A percentile compares a stretch with the other conserved stretches of the same genome.
phyloP scores from a whole-genome alignment of 108 stramenopile species.

The Stephanodiscus minutulus region DNA sequence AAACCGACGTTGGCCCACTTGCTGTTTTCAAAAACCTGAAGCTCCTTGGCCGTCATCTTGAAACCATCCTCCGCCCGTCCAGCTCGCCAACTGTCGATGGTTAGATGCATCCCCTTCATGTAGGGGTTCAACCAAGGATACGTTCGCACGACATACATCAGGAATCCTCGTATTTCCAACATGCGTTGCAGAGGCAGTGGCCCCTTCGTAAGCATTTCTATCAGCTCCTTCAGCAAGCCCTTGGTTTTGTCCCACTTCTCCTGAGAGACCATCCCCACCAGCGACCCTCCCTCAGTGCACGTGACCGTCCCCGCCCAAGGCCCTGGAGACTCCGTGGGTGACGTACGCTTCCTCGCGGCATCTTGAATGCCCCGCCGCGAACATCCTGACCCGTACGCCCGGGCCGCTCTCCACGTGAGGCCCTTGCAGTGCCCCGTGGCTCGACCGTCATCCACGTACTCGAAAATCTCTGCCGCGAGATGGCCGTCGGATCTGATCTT shows the following conservation, averaged over 20 bases:
- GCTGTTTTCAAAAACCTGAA: not conserved
- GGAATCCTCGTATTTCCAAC: conserved; percentile 37
- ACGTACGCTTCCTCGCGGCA: conserved; percentile 51
- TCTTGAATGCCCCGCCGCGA: conserved; percentile 47
- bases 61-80: conserved; percentile 47
- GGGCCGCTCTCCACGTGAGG: not conserved
- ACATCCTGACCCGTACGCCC: not conserved
- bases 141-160: conserved; percentile 48
- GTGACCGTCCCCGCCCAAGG: too few relatives aligned
- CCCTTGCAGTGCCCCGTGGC: conserved; percentile 5
- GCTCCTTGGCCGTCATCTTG: too few relatives aligned
- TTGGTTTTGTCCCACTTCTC: conserved; percentile 37
- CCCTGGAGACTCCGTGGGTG: too few relatives aligned
- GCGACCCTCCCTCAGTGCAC: conserved; percentile 41
- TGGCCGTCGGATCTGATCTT: conserved; percentile 32
- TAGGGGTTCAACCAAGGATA: too few relatives aligned
- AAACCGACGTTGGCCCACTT: too few relatives aligned
- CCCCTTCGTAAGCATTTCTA: not conserved
- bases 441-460: conserved; percentile 42
- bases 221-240: not conserved
- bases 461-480: conserved; percentile 28
- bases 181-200: not conserved
- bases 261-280: conserved; percentile 16
- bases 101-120: too few relatives aligned
- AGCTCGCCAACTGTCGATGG: conserved; percentile 43